Percentiles rank a stretch among this genome's conserved stretches.
Conservation (phyloP, 2,329 filamentous ascomycete genomes). For the Paraphoma chrysanthemicola region DNA sequence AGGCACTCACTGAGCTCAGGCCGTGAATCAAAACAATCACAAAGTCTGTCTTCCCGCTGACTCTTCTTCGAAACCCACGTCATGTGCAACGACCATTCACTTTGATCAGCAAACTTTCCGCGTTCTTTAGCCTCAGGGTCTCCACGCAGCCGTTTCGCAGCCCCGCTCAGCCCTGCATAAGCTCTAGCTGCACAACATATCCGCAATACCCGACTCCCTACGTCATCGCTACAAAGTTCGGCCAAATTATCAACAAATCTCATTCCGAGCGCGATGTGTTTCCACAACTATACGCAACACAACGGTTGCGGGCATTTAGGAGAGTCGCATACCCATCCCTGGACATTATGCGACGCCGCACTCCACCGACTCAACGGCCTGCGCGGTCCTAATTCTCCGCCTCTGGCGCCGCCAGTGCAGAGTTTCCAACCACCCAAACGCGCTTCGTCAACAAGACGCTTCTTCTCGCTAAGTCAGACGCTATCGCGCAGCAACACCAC, state of each 20-base stretch:
- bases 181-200: constrained; percentile 3
- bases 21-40: constrained; percentile 1
- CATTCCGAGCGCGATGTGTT: constrained; percentile 28
- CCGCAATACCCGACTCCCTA: constrained; percentile 5
- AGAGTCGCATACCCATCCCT: constrained; percentile 30
- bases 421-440: constrained; percentile 23
- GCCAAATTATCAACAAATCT: too few species aligned
- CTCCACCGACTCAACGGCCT: constrained; percentile 26
- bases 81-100: constrained; percentile 2
- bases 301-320: constrained; percentile 45
- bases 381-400: constrained; percentile 38
- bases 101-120: neutral
- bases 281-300: constrained; percentile 43
- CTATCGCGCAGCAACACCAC: constrained; percentile 32
- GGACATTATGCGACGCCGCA: constrained; percentile 37
- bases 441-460: constrained; percentile 29
- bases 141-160: constrained; percentile 5
- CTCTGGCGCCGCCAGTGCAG: constrained; percentile 22
- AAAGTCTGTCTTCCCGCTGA: neutral
- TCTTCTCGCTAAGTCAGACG: constrained; percentile 31
- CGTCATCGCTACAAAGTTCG: too few species aligned
- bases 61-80: neutral
- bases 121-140: constrained; percentile 6
- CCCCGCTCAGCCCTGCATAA: constrained; percentile 8
- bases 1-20: neutral